Conservation (phyloP, 2,329 filamentous ascomycete species). For the Thelonectria olida region DNA sequence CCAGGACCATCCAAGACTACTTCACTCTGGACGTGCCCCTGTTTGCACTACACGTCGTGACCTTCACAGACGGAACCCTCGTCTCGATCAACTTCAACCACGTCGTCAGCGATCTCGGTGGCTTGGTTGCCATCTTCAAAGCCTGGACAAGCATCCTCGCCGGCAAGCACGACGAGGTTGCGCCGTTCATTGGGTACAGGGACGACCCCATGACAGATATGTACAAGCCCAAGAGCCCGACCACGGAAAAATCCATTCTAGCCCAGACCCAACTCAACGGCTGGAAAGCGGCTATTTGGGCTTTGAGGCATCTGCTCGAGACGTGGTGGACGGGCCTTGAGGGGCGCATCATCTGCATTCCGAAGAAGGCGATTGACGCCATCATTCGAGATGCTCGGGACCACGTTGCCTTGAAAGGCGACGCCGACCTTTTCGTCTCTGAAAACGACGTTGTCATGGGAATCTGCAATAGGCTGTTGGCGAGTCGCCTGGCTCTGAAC, state of each 20-base stretch:
- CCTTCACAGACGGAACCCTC: conserved; percentile 21
- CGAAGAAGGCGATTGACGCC: not conserved
- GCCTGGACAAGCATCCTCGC: conserved; percentile 18
- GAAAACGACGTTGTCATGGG: conserved; percentile 18
- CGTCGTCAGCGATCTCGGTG: conserved; percentile 20
- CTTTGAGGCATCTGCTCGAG: conserved; percentile 9
- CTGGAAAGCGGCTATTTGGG: conserved; percentile 17
- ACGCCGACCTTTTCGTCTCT: not conserved
- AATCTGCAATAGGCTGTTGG: conserved; percentile 6
- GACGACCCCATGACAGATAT: conserved; percentile 10
- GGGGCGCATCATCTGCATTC: conserved; percentile 16
- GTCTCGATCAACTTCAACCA: conserved; percentile 20
- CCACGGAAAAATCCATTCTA: conserved; percentile 1
- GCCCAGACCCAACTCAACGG: conserved; percentile 17
- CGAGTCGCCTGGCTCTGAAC: conserved; percentile 8
- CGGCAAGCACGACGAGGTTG: conserved; percentile 5
- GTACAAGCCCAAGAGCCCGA: not conserved
- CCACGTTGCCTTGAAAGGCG: not conserved
- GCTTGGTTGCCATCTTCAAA: conserved; percentile 17
- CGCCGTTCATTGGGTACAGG: conserved; percentile 3
- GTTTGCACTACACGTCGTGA: conserved; percentile 22
- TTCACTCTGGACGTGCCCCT: conserved; percentile 12
- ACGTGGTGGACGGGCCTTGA: conserved; percentile 14
- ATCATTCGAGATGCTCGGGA: conserved; percentile 10
- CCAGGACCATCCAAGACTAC: conserved; percentile 19